Evolutionary conservation across 2,329 filamentous ascomycete genomes (phyloP).

Genomic region (Colletotrichum chlorophyti): DNA sequence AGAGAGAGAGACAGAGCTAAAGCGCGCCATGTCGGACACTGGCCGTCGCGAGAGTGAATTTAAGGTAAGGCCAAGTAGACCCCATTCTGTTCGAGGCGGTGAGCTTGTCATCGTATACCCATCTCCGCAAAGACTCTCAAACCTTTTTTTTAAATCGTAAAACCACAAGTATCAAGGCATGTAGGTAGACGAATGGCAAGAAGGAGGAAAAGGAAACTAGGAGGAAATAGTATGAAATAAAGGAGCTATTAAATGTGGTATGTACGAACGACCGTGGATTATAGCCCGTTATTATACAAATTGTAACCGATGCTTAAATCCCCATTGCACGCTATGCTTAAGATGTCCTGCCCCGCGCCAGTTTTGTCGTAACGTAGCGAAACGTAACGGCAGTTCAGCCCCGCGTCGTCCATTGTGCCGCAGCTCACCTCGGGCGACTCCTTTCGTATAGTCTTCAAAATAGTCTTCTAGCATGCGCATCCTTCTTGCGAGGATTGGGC

Average conservation of each 20-base stretch:
- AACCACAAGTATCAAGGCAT: background rate
- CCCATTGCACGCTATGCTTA: slow-evolving; percentile 38
- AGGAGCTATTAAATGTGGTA: slow-evolving; percentile 28
- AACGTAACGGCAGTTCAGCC: slow-evolving; percentile 7
- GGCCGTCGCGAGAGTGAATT: background rate
- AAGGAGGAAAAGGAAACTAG: background rate
- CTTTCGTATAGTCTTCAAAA: background rate
- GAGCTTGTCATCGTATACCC: background rate
- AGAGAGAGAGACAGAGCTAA: slow-evolving; percentile 13
- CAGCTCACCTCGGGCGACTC: slow-evolving; percentile 28
- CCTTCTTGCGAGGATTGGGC: slow-evolving; percentile 74
- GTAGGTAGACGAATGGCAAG: background rate
- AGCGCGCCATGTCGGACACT: background rate
- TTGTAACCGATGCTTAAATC: slow-evolving; percentile 34
- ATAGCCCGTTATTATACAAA: slow-evolving; percentile 32
- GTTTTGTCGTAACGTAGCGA: slow-evolving; percentile 27
- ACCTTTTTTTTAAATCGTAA: too few relatives aligned
- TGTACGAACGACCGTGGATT: slow-evolving; percentile 31
- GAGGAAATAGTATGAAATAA: background rate
- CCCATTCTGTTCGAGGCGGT: slow-evolving; percentile 7
- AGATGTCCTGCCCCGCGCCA: slow-evolving; percentile 32
- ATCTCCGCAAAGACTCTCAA: too few relatives aligned
- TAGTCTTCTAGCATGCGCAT: slow-evolving; percentile 65
- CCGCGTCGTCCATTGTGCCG: slow-evolving; percentile 6
- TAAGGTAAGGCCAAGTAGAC: too few relatives aligned